Percentiles rank a stretch among this genome's conserved stretches.
phyloP scores from a whole-genome alignment of 768 basidiomycete genomes.

The Rhizopogon roseolus region DNA sequence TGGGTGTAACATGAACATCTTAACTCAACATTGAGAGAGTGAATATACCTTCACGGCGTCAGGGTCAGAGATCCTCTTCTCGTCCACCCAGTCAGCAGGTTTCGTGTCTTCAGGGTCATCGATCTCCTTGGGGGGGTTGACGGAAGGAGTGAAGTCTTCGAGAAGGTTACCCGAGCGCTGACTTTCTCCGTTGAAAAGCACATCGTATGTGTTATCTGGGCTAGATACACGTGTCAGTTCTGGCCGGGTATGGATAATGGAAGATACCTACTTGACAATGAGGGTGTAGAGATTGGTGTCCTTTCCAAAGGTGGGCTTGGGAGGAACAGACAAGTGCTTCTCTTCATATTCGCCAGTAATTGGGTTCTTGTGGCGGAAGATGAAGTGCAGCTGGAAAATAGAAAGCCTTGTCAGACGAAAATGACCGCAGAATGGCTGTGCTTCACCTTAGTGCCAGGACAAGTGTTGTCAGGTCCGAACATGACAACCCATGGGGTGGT shows the following conservation, averaged over 20 bases:
- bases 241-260: background rate
- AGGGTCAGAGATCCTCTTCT: conserved; percentile 78
- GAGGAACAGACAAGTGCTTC: conserved; percentile 86
- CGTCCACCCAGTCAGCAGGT: conserved; percentile 91
- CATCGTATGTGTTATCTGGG: conserved; percentile 92
- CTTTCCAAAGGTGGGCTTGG: conserved; percentile 85
- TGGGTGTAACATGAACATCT: background rate
- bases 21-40: background rate
- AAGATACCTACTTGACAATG: conserved; percentile 69
- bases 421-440: background rate
- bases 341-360: conserved; percentile 91
- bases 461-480: conserved; percentile 96
- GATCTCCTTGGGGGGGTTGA: conserved; percentile 92
- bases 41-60: conserved; percentile 69
- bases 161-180: conserved; percentile 79
- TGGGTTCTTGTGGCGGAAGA: conserved; percentile 97
- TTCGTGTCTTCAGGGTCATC: conserved; percentile 90
- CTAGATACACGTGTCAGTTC: conserved; percentile 29
- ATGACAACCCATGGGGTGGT: conserved; percentile 94
- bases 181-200: conserved; percentile 83
- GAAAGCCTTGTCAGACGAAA: conserved; percentile 2
- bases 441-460: conserved; percentile 82
- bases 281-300: conserved; percentile 93
- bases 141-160: conserved; percentile 88
- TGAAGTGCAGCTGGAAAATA: conserved; percentile 81